Base-by-base conservation (phyloP, 2,329 filamentous ascomycete genomes). In the Parasarocladium wereldwijsianum region DNA sequence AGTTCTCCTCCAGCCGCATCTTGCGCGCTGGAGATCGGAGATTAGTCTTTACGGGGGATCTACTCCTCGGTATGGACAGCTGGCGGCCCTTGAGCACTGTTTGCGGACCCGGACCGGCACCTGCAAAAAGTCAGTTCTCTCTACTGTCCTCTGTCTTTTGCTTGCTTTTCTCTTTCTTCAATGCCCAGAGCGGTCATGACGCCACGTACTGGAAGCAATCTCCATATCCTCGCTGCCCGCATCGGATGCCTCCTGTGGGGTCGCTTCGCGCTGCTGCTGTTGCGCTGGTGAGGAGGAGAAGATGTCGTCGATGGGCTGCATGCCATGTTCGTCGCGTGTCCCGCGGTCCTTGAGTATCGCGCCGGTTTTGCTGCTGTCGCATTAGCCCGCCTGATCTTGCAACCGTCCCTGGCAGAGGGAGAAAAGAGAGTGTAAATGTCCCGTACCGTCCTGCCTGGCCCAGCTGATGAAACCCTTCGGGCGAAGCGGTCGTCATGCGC, bases 311-410 rank as follows among this genome's bases (percentile, higher is more conserved):
- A 93, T 68, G 20, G 82, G 78, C 50, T 94, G 84, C 61, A 98
- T 75, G 52, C 87, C 90, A 64, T 93, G 65, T 50, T 92, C 85
- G 55, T 96, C 87, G 56, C 84, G 79, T 36, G 76, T 62, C 31
- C 83, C 83, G 32, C 64, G 73, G 45, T 93, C 83, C 44, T 74
- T 71, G 18, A 96, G 55, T 1, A 74, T 79, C 16, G 93, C 69
- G 25, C 90, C 90, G 1, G 90, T 98, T 66, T 93, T 92, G 42
- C 87, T 24, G 23, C 8, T 24, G 16, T 15, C 19, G 25, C 4
- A 29, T 37, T 33, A 39, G 39, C 24, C n/a, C 14, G 29, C 13
- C 14, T 6, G 11, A 30, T 11, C 22, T 23, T 9, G 12, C 14
- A 12, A 12, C 13, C 15, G n/a, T n/a, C n/a, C n/a, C n/a, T n/a